Evolutionary conservation across 2,329 filamentous ascomycete species (phyloP), one percentile per base, ranked within the genome.

Genomic region (Ceratocystis variospora): DNA sequence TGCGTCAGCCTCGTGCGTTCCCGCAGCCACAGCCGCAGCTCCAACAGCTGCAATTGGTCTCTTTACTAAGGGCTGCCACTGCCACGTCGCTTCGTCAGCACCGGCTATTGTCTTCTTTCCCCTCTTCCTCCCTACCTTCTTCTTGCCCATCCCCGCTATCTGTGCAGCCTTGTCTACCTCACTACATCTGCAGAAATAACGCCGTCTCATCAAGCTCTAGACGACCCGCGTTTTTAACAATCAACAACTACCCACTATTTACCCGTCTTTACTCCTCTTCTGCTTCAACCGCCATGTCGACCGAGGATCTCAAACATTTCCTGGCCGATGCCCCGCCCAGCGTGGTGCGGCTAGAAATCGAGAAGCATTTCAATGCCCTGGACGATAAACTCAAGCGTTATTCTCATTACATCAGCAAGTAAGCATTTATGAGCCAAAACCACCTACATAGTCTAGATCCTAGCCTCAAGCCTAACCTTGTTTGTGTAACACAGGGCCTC

Each of bases 281-380:
- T 71, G 12, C 61, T 59, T 70, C 71, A 70, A 75, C 73, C 19
- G 71, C 73, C 71, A 78, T 74, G 70, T 86, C 87, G 82, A 79
- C 81, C 67, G 76, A 81, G 70, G 84, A 86, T 70, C 78, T 86
- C 69, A 79, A 79, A 75, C 88, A 96, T 74, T 96, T 96, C 75
- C 82, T 96, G 68, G 92, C 94, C 61, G 94, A 99, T 76, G 87
- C 87, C 70, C 94, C 94, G 59, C 94, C 94, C 0, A 88, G 87
- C 62, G 85, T 96, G 66, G 93, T 96, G 68, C 85, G 87, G 61
- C 83, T 99, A 62, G 87, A 90, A 75, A 94, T 97, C 75, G 90
- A 90, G 77, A 89, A 90, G 74, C 93, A 97, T 77, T 99, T 97
- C 72, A 88, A 93, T 66, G 84, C 86, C 45, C 76, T 94, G 68